Conservation (phyloP, 345 rosid genomes). For the Toxicodendron radicans region DNA sequence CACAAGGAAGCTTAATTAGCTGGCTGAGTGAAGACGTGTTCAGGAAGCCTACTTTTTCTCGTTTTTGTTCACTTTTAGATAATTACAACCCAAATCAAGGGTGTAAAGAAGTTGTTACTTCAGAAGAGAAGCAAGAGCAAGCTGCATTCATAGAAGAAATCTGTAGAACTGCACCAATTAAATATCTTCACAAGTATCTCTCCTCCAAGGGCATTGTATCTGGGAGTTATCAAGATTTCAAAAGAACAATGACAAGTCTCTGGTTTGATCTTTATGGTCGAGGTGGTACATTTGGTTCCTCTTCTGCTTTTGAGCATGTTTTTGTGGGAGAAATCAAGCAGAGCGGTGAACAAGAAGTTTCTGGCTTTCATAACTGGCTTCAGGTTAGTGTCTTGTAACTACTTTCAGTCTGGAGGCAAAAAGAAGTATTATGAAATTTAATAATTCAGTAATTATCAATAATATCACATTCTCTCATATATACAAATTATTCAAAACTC, state of each 20-base stretch:
- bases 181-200: constrained; percentile 80
- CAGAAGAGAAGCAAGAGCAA: constrained; percentile 91
- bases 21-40: constrained; percentile 72
- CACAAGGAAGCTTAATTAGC: constrained; percentile 64
- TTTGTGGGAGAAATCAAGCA: constrained; percentile 95
- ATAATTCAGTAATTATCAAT: neutral
- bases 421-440: neutral
- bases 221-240: constrained; percentile 66
- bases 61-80: constrained; percentile 88
- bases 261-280: constrained; percentile 91
- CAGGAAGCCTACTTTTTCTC: constrained; percentile 70
- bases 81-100: constrained; percentile 85
- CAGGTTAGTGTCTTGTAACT: constrained; percentile 49
- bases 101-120: constrained; percentile 71
- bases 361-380: constrained; percentile 96
- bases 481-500: neutral
- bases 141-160: constrained; percentile 89
- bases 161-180: constrained; percentile 81
- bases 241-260: constrained; percentile 60
- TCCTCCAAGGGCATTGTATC: constrained; percentile 56
- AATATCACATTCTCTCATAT: neutral
- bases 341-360: constrained; percentile 66
- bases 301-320: constrained; percentile 98
- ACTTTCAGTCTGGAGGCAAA: neutral
- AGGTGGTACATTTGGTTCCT: constrained; percentile 75